Conservation (phyloP, 139 green algal species). For the Chlamydomonas eustigma region DNA sequence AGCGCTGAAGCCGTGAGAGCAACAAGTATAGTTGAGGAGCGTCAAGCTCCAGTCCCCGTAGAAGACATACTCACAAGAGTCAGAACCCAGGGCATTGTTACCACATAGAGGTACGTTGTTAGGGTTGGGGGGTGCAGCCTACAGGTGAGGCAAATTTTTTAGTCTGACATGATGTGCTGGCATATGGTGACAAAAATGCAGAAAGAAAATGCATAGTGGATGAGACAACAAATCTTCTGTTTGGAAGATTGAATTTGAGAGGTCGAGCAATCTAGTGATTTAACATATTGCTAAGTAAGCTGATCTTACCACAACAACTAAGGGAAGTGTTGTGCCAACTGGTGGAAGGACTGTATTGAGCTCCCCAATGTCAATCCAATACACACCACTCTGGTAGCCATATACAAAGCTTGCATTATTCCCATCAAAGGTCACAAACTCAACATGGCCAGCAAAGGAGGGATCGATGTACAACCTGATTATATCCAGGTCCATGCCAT, state of each 20-base stretch:
- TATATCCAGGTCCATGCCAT: slow-evolving; percentile 29
- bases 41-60: slow-evolving; percentile 29
- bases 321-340: background rate
- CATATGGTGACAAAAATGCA: too few species aligned
- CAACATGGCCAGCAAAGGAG: background rate
- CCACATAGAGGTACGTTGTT: slow-evolving; percentile 17
- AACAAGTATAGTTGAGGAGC: slow-evolving; percentile 33
- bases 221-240: too few species aligned
- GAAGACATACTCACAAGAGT: slow-evolving; percentile 35
- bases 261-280: too few species aligned
- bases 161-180: too few species aligned
- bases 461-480: slow-evolving; percentile 31
- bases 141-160: background rate
- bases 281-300: too few species aligned
- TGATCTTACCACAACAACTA: slow-evolving; percentile 6
- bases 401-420: background rate
- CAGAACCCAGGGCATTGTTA: slow-evolving; percentile 21
- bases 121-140: background rate
- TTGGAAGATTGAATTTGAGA: too few species aligned
- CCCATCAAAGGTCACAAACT: background rate
- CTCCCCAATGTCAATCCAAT: slow-evolving; percentile 14
- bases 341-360: background rate
- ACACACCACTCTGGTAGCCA: background rate
- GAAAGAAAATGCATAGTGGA: too few species aligned
- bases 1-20: slow-evolving; percentile 30